These are phyloP conservation scores for Suhomyces prunicola DNA, from an alignment of 805 yeast species.

Conservation along the genomic window DNA sequence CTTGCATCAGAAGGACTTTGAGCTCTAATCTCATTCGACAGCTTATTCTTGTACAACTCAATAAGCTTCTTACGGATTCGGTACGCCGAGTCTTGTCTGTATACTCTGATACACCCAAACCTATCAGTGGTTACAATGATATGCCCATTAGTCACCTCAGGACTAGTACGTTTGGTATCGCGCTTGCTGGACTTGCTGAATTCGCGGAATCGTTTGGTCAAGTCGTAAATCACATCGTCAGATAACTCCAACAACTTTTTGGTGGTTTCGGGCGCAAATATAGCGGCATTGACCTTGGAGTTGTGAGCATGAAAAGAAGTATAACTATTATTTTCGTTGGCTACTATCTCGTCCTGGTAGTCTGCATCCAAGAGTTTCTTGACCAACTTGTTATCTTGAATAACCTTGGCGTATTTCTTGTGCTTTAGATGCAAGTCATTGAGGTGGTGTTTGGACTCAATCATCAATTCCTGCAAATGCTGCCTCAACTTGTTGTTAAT, in stretches of 20 bases:
- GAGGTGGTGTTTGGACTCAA: constrained; percentile 33
- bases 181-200: constrained; percentile 3
- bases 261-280: constrained; percentile 73
- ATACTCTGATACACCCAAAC: constrained; percentile 68
- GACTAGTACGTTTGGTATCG: not conserved
- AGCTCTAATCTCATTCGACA: not conserved
- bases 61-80: constrained; percentile 24
- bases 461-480: constrained; percentile 32
- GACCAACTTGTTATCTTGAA: constrained; percentile 27
- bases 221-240: constrained; percentile 75
- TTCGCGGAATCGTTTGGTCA: constrained; percentile 29
- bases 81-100: constrained; percentile 74
- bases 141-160: constrained; percentile 25
- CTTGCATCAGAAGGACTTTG: not conserved
- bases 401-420: constrained; percentile 24
- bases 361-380: constrained; percentile 28
- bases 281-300: constrained; percentile 67
- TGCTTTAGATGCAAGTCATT: constrained; percentile 29
- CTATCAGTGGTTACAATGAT: constrained; percentile 78
- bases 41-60: constrained; percentile 8
- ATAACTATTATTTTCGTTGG: constrained; percentile 57
- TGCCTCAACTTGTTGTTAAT: constrained; percentile 37
- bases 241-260: constrained; percentile 63
- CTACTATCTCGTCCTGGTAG: constrained; percentile 17
- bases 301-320: constrained; percentile 76